Percentiles rank a stretch among this genome's conserved stretches.
Evolutionary conservation across 2,329 filamentous ascomycete genomes (phyloP).

Genomic region (Sporothrix protearum): DNA sequence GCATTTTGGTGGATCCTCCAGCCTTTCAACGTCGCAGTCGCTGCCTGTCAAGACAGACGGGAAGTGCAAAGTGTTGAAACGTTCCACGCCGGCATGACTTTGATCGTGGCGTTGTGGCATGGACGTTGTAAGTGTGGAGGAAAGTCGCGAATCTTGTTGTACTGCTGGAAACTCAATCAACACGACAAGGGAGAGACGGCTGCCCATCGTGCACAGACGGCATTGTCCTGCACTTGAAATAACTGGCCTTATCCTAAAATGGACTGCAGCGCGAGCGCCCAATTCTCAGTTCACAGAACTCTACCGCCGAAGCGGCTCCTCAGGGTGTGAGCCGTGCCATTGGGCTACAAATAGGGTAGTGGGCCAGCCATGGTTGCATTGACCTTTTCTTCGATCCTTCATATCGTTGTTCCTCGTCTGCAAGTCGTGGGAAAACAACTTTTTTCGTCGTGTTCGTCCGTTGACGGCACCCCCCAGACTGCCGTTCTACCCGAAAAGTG

Average conservation of each 20-base stretch:
- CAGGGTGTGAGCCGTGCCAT: neutral
- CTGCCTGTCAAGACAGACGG: neutral
- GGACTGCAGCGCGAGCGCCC: slow-evolving; percentile 1
- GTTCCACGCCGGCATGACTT: neutral
- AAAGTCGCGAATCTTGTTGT: neutral
- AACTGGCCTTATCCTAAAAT: slow-evolving; percentile 1
- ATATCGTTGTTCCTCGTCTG: too few relatives aligned
- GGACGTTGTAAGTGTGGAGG: neutral
- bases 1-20: neutral
- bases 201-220: neutral
- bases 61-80: neutral
- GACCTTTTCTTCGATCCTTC: neutral
- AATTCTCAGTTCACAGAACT: too few relatives aligned
- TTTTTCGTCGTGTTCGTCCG: neutral
- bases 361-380: slow-evolving; percentile 1
- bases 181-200: neutral
- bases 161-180: too few relatives aligned
- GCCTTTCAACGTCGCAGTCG: neutral
- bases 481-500: neutral
- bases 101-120: slow-evolving; percentile 10
- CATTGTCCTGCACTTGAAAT: neutral
- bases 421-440: neutral
- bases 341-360: neutral
- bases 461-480: neutral
- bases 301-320: neutral